Evolutionary conservation across 2,329 filamentous ascomycete genomes (phyloP).

Genomic region (Cladosporium halotolerans): DNA sequence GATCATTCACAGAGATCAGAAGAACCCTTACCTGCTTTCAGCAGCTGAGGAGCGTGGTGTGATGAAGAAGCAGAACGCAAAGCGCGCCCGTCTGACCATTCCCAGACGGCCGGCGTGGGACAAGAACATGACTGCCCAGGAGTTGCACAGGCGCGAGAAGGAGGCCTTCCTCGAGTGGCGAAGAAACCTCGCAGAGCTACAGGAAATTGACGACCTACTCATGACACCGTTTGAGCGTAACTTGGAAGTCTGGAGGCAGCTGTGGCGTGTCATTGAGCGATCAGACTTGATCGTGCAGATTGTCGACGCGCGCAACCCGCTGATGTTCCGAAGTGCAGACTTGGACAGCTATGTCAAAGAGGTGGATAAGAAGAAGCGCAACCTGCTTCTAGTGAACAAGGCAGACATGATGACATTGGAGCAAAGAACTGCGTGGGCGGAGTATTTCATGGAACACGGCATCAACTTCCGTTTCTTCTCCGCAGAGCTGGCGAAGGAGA

Average conservation of each 20-base stretch:
- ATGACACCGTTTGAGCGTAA: slow-evolving; percentile 99
- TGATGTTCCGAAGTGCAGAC: slow-evolving; percentile 91
- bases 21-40: slow-evolving; percentile 88
- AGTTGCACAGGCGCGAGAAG: slow-evolving; percentile 73
- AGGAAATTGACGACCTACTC: slow-evolving; percentile 87
- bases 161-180: slow-evolving; percentile 82
- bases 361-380: slow-evolving; percentile 80
- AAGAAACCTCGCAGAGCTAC: slow-evolving; percentile 80
- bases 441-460: slow-evolving; percentile 70
- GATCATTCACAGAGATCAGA: slow-evolving; percentile 94
- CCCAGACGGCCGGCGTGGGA: slow-evolving; percentile 89
- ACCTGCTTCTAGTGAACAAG: slow-evolving; percentile 92
- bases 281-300: slow-evolving; percentile 96
- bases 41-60: slow-evolving; percentile 73
- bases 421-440: slow-evolving; percentile 78
- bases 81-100: slow-evolving; percentile 74
- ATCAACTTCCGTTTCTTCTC: slow-evolving; percentile 97
- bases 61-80: slow-evolving; percentile 74
- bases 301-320: slow-evolving; percentile 89
- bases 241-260: slow-evolving; percentile 91
- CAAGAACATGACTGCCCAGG: slow-evolving; percentile 69
- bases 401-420: slow-evolving; percentile 94
- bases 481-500: slow-evolving; percentile 81
- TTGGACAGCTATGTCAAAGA: slow-evolving; percentile 91
- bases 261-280: slow-evolving; percentile 96